Evolutionary conservation across 2,329 filamentous ascomycete genomes (phyloP), one percentile per base, ranked within the genome.

Genomic region (Colletotrichum kahawae): DNA sequence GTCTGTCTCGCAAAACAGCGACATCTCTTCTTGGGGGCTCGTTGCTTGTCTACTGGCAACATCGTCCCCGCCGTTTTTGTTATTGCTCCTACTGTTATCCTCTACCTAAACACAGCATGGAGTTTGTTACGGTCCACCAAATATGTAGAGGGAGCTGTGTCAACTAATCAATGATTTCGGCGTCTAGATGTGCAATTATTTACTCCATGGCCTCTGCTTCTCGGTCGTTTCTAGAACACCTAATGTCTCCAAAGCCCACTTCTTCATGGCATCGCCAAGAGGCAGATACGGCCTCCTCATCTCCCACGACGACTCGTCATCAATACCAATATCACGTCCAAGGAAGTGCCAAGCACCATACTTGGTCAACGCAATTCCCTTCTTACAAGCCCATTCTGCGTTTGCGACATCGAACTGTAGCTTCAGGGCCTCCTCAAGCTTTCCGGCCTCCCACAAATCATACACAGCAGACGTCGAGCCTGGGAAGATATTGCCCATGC

Each of bases 321-420:
- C 74, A 2, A 88, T n/a, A 0, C 86, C 87, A 6, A 87, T 77
- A 1, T 78, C 77, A 12, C 78, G 81, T 0, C 87, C 87, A 0
- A 87, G 76, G 75, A 85, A 88, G 74, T 84, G 80, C 78, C 84
- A 86, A 0, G 85, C 83, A 7, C 84, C 87, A 68, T 85, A 89
- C 77, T 89, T 89, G 0, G 87, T 89, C 9, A 83, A 79, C 1
- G 85, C 83, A 29, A 89, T 83, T 0, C 85, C 83, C 79, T 88
- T 88, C 78, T 89, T 89, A 76, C 87, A 89, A 0, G 87, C 87
- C 83, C 86, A 87, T 75, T 89, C 87, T 1, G 87, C 87, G 63
- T 86, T 84, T 2, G 87, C 86, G 0, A 88, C 84, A 4, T 84
- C 75, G 4, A 83, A 83, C 63, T 89, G 87, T 33, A 88, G 77